phyloP scores from a whole-genome alignment of 352 stramenopile species.

The Phytophthora pinifolia region DNA sequence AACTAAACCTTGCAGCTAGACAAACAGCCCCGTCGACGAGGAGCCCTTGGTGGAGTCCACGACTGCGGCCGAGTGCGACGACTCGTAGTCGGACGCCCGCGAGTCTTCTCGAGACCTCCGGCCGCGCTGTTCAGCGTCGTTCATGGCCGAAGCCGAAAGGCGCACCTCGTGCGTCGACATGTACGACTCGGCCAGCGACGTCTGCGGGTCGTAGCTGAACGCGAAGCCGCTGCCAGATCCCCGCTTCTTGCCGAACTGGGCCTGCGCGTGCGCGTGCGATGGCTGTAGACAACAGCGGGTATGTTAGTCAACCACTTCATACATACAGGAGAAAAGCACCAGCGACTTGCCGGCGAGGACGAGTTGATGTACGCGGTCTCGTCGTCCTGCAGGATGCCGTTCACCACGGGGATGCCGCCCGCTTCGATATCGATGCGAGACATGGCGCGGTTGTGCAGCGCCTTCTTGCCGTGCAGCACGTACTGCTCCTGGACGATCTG shows the following conservation, averaged over 20 bases:
- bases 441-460: constrained; percentile 18
- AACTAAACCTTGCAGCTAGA: constrained; percentile 32
- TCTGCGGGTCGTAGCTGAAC: constrained; percentile 83
- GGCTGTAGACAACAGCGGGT: constrained; percentile 11
- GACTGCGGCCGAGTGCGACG: constrained; percentile 22
- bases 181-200: constrained; percentile 76
- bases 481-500: constrained; percentile 84
- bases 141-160: constrained; percentile 58
- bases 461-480: constrained; percentile 43
- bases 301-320: constrained; percentile 17
- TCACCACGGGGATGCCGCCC: constrained; percentile 45
- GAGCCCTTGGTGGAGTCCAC: constrained; percentile 42
- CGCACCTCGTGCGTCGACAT: constrained; percentile 69
- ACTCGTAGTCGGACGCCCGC: constrained; percentile 64
- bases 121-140: constrained; percentile 58
- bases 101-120: constrained; percentile 76
- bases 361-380: constrained; percentile 47
- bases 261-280: constrained; percentile 20
- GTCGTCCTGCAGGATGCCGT: constrained; percentile 36
- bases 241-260: constrained; percentile 41
- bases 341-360: constrained; percentile 34
- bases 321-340: not conserved
- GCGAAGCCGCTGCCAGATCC: constrained; percentile 78
- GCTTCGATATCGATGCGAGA: constrained; percentile 58
- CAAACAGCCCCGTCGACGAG: constrained; percentile 37